phyloP scores from a whole-genome alignment of 352 stramenopile species.

The Phytophthora brassicae region DNA sequence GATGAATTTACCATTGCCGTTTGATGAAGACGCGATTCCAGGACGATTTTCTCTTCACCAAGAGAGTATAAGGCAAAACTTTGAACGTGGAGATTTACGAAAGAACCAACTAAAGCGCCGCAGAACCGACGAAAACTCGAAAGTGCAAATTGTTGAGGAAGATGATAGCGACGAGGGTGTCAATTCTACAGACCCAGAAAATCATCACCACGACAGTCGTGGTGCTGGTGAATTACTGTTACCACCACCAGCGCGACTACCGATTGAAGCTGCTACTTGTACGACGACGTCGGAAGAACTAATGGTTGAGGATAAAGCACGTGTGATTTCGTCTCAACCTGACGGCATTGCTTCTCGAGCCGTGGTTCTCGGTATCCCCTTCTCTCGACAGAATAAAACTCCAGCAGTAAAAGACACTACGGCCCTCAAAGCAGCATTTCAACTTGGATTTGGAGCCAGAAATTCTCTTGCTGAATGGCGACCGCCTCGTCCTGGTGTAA shows the following conservation, averaged over 20 bases:
- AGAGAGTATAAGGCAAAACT: conserved; percentile 9
- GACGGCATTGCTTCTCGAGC: background rate
- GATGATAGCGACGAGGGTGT: background rate
- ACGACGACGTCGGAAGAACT: background rate
- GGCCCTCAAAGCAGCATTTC: conserved; percentile 33
- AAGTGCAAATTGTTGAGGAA: conserved; percentile 40
- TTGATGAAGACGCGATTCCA: conserved; percentile 68
- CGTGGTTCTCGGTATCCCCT: conserved; percentile 25
- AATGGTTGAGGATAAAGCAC: background rate
- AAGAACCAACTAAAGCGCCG: conserved; percentile 24
- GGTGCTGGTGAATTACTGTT: background rate
- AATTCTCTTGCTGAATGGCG: background rate
- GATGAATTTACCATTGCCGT: conserved; percentile 87
- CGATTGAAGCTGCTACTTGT: background rate
- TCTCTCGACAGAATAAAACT: conserved; percentile 18
- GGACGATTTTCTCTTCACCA: conserved; percentile 52
- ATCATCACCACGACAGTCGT: conserved; percentile 11
- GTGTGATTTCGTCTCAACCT: background rate
- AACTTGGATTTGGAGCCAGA: conserved; percentile 10
- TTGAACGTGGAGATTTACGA: background rate
- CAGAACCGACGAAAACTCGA: conserved; percentile 9
- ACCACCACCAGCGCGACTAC: background rate
- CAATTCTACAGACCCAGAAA: conserved; percentile 1
- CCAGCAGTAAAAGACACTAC: conserved; percentile 15
- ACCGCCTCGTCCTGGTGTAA: conserved; percentile 46